phyloP scores from a whole-genome alignment of 495 filamentous ascomycete genomes.

The Xylaria flabelliformis region DNA sequence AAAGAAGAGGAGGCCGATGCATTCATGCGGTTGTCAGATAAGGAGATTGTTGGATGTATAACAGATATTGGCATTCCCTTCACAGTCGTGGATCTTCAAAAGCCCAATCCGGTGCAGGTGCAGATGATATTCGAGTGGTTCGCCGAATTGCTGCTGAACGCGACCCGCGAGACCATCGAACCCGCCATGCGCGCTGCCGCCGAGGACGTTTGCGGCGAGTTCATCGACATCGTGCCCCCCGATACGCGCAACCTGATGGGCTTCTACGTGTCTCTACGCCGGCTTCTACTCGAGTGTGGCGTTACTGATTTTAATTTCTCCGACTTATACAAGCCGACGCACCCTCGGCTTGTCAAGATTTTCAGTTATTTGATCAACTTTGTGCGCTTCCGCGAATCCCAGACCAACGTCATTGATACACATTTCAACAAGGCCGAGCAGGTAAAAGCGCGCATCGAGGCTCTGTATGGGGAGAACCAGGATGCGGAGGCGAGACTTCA shows the following conservation, averaged over 20 bases:
- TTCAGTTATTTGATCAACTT: slow-evolving; percentile 98
- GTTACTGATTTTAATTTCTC: slow-evolving; percentile 92
- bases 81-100: slow-evolving; percentile 85
- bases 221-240: slow-evolving; percentile 78
- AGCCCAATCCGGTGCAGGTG: slow-evolving; percentile 90
- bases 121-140: slow-evolving; percentile 99
- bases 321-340: slow-evolving; percentile 87
- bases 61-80: slow-evolving; percentile 93
- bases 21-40: slow-evolving; percentile 84
- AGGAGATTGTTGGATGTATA: slow-evolving; percentile 95
- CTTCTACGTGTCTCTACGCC: slow-evolving; percentile 81
- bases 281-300: slow-evolving; percentile 83
- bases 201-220: slow-evolving; percentile 80
- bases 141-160: slow-evolving; percentile 89
- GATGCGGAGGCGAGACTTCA: slow-evolving; percentile 80
- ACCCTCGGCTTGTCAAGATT: slow-evolving; percentile 84
- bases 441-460: slow-evolving; percentile 84
- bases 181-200: slow-evolving; percentile 91
- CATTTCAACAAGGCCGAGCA: slow-evolving; percentile 89
- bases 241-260: slow-evolving; percentile 93
- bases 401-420: slow-evolving; percentile 83
- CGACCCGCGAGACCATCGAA: slow-evolving; percentile 86
- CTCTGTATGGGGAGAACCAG: slow-evolving; percentile 84
- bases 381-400: slow-evolving; percentile 91
- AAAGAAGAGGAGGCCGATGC: slow-evolving; percentile 86